Conservation (phyloP, 495 filamentous ascomycete genomes). For the Entonaema liquescens region DNA sequence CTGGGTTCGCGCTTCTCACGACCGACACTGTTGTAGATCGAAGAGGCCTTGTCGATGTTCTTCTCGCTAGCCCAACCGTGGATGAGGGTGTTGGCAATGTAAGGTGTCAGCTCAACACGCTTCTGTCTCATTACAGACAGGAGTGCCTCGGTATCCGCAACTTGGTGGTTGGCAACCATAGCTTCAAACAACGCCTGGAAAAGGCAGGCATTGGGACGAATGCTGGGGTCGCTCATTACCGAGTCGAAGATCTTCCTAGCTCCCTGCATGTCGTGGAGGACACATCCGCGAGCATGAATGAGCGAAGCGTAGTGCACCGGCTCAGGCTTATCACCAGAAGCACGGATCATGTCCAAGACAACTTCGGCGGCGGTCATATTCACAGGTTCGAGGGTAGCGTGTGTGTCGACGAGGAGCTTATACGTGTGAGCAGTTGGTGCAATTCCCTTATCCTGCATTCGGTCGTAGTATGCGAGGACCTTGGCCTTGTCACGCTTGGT, state of each 20-base stretch:
- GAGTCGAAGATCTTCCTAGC: conserved; percentile 83
- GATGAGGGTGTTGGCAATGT: conserved; percentile 99
- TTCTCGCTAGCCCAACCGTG: conserved; percentile 93
- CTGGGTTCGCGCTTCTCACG: conserved; percentile 86
- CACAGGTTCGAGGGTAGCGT: conserved; percentile 91
- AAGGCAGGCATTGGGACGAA: conserved; percentile 80
- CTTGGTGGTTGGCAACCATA: conserved; percentile 92
- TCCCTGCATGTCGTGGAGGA: conserved; percentile 86
- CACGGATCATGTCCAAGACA: conserved; percentile 80
- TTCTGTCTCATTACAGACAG: conserved; percentile 76
- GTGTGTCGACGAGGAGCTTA: conserved; percentile 95
- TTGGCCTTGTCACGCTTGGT: conserved; percentile 95
- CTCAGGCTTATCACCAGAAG: conserved; percentile 78
- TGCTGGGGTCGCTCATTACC: conserved; percentile 69
- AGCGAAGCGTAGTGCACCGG: conserved; percentile 95
- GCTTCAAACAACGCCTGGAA: conserved; percentile 96
- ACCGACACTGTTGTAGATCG: conserved; percentile 78
- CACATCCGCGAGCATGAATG: conserved; percentile 95
- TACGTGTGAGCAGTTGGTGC: conserved; percentile 93
- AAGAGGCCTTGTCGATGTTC: conserved; percentile 78
- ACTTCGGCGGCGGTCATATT: conserved; percentile 90
- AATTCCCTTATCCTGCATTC: conserved; percentile 88
- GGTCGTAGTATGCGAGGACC: conserved; percentile 94
- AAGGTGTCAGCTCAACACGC: conserved; percentile 87
- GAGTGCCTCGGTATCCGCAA: conserved; percentile 76